These are phyloP conservation scores for Schizochytrium sp. DNA, from an alignment of 108 stramenopile species.

Conservation along the genomic window DNA sequence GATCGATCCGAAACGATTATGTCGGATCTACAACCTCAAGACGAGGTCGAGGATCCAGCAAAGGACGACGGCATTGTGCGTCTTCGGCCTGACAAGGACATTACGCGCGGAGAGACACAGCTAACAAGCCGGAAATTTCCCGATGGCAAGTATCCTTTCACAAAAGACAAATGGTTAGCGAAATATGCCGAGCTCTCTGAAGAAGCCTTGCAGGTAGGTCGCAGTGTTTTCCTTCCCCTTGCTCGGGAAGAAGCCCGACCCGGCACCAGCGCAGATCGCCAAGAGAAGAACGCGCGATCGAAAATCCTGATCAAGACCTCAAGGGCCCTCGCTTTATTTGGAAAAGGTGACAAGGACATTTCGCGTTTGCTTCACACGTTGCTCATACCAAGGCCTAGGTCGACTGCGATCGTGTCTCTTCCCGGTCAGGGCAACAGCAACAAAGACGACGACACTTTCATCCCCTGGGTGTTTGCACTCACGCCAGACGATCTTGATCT, in stretches of 20 bases:
- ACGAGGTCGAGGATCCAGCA: too few species aligned
- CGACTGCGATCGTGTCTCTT: background rate
- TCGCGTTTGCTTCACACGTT: background rate
- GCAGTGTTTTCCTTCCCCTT: background rate
- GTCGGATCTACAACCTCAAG: too few species aligned
- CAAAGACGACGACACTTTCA: too few species aligned
- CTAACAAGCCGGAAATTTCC: background rate
- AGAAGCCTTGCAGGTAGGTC: background rate
- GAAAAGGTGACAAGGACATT: background rate
- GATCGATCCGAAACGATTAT: too few species aligned
- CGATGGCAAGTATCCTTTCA: background rate
- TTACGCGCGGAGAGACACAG: background rate
- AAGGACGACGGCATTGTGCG: too few species aligned
- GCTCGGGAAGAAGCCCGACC: background rate
- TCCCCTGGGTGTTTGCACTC: background rate
- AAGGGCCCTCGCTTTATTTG: background rate
- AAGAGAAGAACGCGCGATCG: background rate
- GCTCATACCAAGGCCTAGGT: background rate
- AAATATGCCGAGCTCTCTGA: background rate
- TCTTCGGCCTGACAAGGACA: too few species aligned
- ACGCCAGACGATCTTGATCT: background rate
- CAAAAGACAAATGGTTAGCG: background rate
- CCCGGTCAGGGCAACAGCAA: background rate
- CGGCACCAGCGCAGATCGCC: background rate
- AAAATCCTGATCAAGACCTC: background rate